Percentiles rank a stretch among this genome's conserved stretches.
Conservation (phyloP, 352 stramenopile species). For the Phytopythium sindhum region DNA sequence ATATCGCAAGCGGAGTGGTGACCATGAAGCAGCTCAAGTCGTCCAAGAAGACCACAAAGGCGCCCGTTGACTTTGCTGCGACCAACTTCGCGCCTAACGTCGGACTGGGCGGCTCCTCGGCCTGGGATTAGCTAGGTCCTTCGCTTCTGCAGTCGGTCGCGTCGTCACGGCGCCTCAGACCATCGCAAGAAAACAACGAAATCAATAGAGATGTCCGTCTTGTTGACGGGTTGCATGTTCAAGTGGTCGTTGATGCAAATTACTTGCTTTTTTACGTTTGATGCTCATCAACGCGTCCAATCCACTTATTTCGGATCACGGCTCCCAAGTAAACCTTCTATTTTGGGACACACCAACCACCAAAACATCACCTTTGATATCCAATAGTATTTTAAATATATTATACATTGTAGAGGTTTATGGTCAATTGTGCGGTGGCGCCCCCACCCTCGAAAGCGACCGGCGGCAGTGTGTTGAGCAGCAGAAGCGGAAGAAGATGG, state of each 20-base stretch:
- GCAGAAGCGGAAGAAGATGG: slow-evolving; percentile 28
- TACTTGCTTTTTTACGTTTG: no score
- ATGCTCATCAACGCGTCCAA: no score
- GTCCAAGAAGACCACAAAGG: slow-evolving; percentile 17
- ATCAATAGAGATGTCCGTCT: not conserved
- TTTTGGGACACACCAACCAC: not conserved
- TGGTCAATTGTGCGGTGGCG: not conserved
- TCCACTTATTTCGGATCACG: no score
- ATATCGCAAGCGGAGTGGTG: slow-evolving; percentile 69
- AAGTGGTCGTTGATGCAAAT: no score
- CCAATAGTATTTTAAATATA: not conserved
- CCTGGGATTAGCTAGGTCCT: slow-evolving; percentile 52
- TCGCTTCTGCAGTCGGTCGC: not conserved
- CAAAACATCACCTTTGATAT: not conserved
- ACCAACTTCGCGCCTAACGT: slow-evolving; percentile 64
- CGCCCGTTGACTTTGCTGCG: slow-evolving; percentile 46
- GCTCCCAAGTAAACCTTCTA: no score
- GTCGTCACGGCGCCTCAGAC: no score
- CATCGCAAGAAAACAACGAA: not conserved
- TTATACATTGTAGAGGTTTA: not conserved
- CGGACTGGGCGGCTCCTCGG: slow-evolving; percentile 62
- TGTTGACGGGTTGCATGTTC: no score
- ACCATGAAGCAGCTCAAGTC: slow-evolving; percentile 78
- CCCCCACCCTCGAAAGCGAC: not conserved
- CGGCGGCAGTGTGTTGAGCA: no score